Evolutionary conservation across 164 flowering plant species (phyloP).

Genomic region (Sextonia rubra): DNA sequence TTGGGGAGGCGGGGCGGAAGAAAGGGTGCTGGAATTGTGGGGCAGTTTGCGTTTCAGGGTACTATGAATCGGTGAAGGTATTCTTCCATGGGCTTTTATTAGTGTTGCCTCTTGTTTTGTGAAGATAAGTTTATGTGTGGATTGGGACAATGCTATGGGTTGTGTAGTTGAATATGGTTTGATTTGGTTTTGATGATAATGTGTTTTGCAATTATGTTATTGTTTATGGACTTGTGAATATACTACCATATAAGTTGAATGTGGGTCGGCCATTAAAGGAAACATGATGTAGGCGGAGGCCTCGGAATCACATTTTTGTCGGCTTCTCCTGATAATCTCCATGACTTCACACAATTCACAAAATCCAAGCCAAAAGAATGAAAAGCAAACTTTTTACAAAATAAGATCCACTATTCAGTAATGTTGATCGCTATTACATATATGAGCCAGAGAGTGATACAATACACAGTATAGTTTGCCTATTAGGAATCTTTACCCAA

Average conservation of each 20-base stretch:
- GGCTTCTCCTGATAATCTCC: too few species aligned
- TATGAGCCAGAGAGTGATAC: too few species aligned
- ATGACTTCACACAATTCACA: too few species aligned
- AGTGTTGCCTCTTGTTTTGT: background rate
- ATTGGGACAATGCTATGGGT: background rate
- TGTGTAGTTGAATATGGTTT: background rate
- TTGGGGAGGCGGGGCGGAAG: conserved; percentile 27
- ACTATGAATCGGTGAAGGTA: conserved; percentile 58
- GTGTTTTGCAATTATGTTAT: background rate
- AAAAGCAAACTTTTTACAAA: too few species aligned
- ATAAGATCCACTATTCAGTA: too few species aligned
- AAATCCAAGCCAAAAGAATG: too few species aligned
- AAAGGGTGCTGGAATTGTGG: conserved; percentile 58
- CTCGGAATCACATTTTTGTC: too few species aligned
- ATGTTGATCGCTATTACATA: too few species aligned
- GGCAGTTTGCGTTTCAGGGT: conserved; percentile 37
- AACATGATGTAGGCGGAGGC: too few species aligned
- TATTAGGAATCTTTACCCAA: too few species aligned
- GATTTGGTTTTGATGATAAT: conserved; percentile 3
- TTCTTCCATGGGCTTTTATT: background rate
- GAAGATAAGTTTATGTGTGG: background rate
- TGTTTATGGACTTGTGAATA: background rate
- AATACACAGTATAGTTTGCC: too few species aligned
- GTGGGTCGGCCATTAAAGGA: background rate
- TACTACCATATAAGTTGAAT: background rate